Conservation (phyloP, 73 alveolate species). For the Durusdinium trenchii region DNA sequence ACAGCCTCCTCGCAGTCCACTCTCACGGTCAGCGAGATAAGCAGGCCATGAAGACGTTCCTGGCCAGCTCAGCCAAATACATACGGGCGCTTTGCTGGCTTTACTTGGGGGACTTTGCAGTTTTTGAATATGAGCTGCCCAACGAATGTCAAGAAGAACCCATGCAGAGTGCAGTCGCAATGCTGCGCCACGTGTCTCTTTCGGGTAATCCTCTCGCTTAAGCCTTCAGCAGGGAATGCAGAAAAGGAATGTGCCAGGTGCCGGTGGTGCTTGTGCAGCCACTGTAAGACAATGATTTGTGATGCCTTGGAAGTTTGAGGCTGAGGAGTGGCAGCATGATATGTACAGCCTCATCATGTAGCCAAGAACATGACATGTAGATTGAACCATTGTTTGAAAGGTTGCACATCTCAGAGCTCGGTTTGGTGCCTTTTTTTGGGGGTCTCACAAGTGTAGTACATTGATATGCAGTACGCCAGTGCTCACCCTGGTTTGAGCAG, state of each 20-base stretch:
- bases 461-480: no score
- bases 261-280: not conserved
- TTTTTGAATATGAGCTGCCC: not conserved
- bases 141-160: not conserved
- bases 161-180: constrained; percentile 5
- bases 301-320: not conserved
- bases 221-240: no score
- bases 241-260: not conserved
- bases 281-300: not conserved
- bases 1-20: not conserved
- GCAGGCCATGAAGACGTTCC: not conserved
- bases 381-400: no score
- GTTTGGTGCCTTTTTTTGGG: no score
- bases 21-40: not conserved
- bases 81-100: constrained; percentile 4
- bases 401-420: no score
- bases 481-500: no score
- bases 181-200: no score
- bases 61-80: not conserved
- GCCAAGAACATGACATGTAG: no score
- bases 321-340: not conserved
- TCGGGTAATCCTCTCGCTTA: no score
- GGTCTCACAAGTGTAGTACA: no score
- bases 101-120: not conserved
- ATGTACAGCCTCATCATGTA: no score